phyloP scores from a whole-genome alignment of 768 basidiomycete genomes.

The Russula olivacea region DNA sequence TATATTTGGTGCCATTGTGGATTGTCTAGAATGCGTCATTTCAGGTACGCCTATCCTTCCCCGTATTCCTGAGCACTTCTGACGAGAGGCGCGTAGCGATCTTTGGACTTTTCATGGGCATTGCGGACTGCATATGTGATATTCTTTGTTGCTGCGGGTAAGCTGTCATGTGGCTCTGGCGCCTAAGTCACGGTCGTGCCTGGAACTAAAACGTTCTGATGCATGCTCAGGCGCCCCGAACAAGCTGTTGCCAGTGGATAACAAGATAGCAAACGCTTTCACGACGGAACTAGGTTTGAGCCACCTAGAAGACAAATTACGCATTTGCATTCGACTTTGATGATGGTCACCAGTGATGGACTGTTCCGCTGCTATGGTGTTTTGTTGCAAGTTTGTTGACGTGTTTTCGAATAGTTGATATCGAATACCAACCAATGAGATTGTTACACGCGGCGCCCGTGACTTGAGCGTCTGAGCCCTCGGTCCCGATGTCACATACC shows the following conservation, averaged over 20 bases:
- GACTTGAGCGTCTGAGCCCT: background rate
- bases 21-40: slow-evolving; percentile 44
- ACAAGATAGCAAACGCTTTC: slow-evolving; percentile 11
- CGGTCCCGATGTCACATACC: background rate
- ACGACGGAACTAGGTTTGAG: background rate
- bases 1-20: slow-evolving; percentile 37
- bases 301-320: slow-evolving; percentile 3
- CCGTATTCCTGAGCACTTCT: background rate
- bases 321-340: background rate
- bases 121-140: slow-evolving; percentile 41
- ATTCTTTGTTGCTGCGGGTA: slow-evolving; percentile 41
- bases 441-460: no score
- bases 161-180: slow-evolving; percentile 11
- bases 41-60: slow-evolving; percentile 30
- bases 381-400: background rate
- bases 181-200: background rate
- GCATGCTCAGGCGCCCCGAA: slow-evolving; percentile 4
- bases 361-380: background rate
- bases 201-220: background rate
- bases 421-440: background rate
- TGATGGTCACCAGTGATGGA: background rate
- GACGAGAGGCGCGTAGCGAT: slow-evolving; percentile 32
- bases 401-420: no score
- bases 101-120: slow-evolving; percentile 35
- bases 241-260: background rate